Percentiles rank a stretch among this genome's conserved stretches.
These are phyloP conservation scores for Phialemoniopsis sp. DNA, from an alignment of 2,329 filamentous ascomycete genomes.

Conservation along the genomic window DNA sequence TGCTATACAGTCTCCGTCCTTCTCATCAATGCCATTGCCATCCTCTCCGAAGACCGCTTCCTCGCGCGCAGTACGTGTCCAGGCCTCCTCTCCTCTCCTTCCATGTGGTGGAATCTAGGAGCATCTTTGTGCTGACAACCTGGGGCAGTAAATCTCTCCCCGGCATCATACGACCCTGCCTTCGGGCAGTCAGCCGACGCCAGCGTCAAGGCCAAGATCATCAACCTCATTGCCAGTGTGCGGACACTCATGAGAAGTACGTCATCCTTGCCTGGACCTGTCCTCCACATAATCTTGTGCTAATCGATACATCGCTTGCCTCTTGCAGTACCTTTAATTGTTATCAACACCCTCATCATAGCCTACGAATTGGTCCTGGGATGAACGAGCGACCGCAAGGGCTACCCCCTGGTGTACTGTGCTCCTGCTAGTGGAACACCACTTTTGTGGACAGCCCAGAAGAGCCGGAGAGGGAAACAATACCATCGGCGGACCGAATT, in stretches of 20 bases:
- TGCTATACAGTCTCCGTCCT: constrained; percentile 67
- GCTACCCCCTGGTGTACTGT: too few species aligned
- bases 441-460: too few species aligned
- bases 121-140: too few species aligned
- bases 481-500: too few species aligned
- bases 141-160: constrained; percentile 88
- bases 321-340: constrained; percentile 74
- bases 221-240: constrained; percentile 87
- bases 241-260: constrained; percentile 89
- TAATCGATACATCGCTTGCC: too few species aligned
- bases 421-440: too few species aligned
- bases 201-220: constrained; percentile 80
- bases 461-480: too few species aligned
- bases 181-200: constrained; percentile 72
- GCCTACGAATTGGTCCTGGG: constrained; percentile 73
- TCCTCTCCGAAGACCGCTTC: constrained; percentile 93
- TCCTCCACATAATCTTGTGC: too few species aligned
- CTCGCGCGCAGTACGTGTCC: constrained; percentile 69
- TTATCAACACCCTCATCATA: constrained; percentile 78
- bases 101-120: too few species aligned
- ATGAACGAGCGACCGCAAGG: too few species aligned
- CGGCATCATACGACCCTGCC: constrained; percentile 64
- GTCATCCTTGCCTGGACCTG: constrained; percentile 29
- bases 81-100: constrained; percentile 2
- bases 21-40: constrained; percentile 87